A percentile compares a stretch with the other conserved stretches of the same genome.
phyloP scores from a whole-genome alignment of 306 rosid species.

The barrel medic (Medicago truncatula) region MtrunA17r5.0-ANR NC_053045.1:2409001-2409500 shows the following conservation, averaged over 20 bases:
- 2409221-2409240: constrained; percentile 18
- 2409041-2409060: not conserved
- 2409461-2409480: too few relatives aligned
- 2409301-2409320: not conserved
- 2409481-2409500: too few relatives aligned
- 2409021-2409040: not conserved
- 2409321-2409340: not conserved
- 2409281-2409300: not conserved
- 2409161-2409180: not conserved
- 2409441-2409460: too few relatives aligned
- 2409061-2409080: not conserved
- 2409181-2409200: not conserved
- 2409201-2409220: not conserved
- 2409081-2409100: constrained; percentile 34
- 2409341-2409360: too few relatives aligned
- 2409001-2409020: not conserved
- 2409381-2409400: too few relatives aligned
- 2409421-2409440: too few relatives aligned
- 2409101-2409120: constrained; percentile 29
- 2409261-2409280: not conserved
- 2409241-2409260: not conserved
- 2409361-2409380: too few relatives aligned
- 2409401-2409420: too few relatives aligned
- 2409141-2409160: constrained; percentile 37
- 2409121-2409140: constrained; percentile 17